phyloP scores from a whole-genome alignment of 1,284 basidiomycete genomes.

The Cryptococcus sp. region DNA sequence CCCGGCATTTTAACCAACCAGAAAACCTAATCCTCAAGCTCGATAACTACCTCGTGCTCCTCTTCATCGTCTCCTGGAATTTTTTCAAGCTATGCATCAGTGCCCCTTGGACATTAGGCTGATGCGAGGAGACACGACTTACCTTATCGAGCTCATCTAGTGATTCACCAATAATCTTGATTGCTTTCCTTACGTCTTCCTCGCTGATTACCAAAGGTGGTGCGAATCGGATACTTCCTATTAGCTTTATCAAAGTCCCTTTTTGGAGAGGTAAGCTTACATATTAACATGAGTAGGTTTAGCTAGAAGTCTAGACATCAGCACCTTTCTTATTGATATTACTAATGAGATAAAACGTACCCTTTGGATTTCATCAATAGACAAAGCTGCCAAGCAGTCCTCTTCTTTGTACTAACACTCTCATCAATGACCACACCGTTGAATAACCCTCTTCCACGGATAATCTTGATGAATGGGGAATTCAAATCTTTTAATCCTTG shows the following conservation, averaged over 20 bases:
- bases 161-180: constrained; percentile 71
- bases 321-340: neutral
- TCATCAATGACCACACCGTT: constrained; percentile 96
- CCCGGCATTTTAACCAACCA: neutral
- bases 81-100: constrained; percentile 55
- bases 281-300: constrained; percentile 97
- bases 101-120: too few relatives aligned
- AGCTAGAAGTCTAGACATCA: constrained; percentile 51
- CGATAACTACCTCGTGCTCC: constrained; percentile 33
- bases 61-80: constrained; percentile 62
- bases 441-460: constrained; percentile 81
- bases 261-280: constrained; percentile 51
- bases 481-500: constrained; percentile 60
- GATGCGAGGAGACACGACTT: neutral
- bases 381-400: constrained; percentile 95
- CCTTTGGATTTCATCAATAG: constrained; percentile 85
- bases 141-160: constrained; percentile 78
- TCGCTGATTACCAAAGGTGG: constrained; percentile 91
- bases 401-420: constrained; percentile 63
- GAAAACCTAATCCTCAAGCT: constrained; percentile 34
- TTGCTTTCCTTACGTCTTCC: constrained; percentile 69
- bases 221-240: constrained; percentile 79
- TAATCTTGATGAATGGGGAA: constrained; percentile 64
- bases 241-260: too few relatives aligned
- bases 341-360: constrained; percentile 43